Evolutionary conservation across 495 filamentous ascomycete species (phyloP).

Genomic region (Penicillium diatomitis): DNA sequence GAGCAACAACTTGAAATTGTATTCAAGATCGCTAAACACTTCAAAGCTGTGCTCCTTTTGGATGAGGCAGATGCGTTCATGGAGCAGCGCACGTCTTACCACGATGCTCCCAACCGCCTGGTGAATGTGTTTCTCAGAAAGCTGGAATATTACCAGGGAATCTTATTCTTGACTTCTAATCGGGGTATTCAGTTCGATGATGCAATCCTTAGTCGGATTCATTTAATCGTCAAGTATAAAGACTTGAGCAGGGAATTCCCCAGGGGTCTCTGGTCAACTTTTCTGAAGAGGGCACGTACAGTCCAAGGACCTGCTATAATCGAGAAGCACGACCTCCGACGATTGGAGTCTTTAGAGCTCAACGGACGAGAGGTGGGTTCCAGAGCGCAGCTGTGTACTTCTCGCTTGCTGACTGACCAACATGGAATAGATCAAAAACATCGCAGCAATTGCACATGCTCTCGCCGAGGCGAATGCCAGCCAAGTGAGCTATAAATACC

Average conservation of each 20-base stretch:
- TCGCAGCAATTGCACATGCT: no score
- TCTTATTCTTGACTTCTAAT: slow-evolving; percentile 27
- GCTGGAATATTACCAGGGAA: slow-evolving; percentile 46
- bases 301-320: slow-evolving; percentile 11
- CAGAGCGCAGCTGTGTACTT: no score
- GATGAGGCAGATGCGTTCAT: not conserved
- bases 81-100: not conserved
- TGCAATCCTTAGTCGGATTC: not conserved
- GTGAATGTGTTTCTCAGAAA: slow-evolving; percentile 40
- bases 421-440: no score
- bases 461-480: no score
- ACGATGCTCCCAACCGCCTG: not conserved
- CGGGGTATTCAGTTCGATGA: slow-evolving; percentile 26
- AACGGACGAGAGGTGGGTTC: no score
- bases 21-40: not conserved
- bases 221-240: not conserved
- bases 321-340: slow-evolving; percentile 8
- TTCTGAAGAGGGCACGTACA: not conserved
- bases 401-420: no score
- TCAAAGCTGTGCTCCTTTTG: not conserved
- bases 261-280: not conserved
- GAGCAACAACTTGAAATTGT: not conserved
- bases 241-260: no score
- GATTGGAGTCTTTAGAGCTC: no score
- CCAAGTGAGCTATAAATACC: no score